Conservation (phyloP, 2,329 filamentous ascomycete species). For the Clarireedia sp. region DNA sequence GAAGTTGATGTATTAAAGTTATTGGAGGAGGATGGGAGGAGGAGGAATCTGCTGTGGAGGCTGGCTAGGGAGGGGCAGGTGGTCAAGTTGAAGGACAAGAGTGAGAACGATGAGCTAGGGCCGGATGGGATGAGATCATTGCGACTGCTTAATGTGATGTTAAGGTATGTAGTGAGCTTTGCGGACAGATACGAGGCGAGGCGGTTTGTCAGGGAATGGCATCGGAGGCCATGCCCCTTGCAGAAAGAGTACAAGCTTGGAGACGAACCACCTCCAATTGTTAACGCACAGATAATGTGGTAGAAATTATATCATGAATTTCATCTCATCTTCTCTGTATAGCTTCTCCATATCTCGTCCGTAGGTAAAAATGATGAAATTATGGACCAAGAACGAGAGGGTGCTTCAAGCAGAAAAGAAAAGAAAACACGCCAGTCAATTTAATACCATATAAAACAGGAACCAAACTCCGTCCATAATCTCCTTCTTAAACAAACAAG, state of each 20-base stretch:
- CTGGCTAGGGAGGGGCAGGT: conserved; percentile 15
- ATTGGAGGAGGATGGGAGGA: conserved; percentile 23
- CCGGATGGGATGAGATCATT: neutral
- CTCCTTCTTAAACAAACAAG: conserved; percentile 25
- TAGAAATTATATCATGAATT: conserved; percentile 22
- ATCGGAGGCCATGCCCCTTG: conserved; percentile 37
- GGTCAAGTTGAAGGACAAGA: neutral
- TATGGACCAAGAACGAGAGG: neutral
- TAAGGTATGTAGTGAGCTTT: conserved; percentile 27
- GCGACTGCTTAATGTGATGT: conserved; percentile 4
- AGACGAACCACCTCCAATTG: conserved; percentile 33
- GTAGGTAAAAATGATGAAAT: neutral
- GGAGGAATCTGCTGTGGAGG: conserved; percentile 28
- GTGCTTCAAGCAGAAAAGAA: neutral
- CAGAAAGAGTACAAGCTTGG: conserved; percentile 24
- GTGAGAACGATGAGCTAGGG: neutral
- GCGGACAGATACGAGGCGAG: conserved; percentile 28
- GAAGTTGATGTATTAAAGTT: conserved; percentile 16
- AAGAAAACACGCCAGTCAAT: conserved; percentile 9
- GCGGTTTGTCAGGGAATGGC: conserved; percentile 44
- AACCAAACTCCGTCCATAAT: conserved; percentile 30
- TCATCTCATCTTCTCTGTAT: neutral
- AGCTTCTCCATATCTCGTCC: neutral
- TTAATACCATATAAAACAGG: conserved; percentile 12
- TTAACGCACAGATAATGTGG: conserved; percentile 42